Evolutionary conservation across 805 yeast species (phyloP).

Genomic region (Geotrichum ghanense): DNA sequence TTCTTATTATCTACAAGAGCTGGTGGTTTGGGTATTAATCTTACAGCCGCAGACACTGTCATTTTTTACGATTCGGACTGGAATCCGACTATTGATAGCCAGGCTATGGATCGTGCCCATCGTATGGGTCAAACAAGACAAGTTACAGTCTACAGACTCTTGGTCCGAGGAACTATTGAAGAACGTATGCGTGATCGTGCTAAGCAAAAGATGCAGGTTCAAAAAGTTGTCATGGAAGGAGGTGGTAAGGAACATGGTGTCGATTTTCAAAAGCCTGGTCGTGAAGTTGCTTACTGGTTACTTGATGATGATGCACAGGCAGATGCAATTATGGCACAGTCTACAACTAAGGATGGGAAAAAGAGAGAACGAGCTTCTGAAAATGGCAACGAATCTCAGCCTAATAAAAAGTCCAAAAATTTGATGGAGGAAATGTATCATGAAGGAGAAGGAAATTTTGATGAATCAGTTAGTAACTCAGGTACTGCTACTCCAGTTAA

Average conservation of each 20-base stretch:
- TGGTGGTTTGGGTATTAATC: conserved; percentile 88
- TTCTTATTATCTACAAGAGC: conserved; percentile 91
- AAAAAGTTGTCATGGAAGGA: conserved; percentile 98
- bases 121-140: conserved; percentile 95
- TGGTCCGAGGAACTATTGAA: conserved; percentile 88
- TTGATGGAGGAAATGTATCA: conserved; percentile 36
- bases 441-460: conserved; percentile 42
- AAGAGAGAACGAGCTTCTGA: conserved; percentile 3
- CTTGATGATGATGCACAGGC: conserved; percentile 39
- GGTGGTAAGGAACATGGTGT: conserved; percentile 15
- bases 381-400: conserved; percentile 2
- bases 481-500: neutral
- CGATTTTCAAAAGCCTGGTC: conserved; percentile 31
- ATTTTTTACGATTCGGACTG: conserved; percentile 88
- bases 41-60: conserved; percentile 91
- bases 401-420: neutral
- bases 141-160: conserved; percentile 88
- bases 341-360: conserved; percentile 8
- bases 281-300: conserved; percentile 49
- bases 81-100: conserved; percentile 93
- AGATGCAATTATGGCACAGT: conserved; percentile 12
- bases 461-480: conserved; percentile 13
- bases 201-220: conserved; percentile 96
- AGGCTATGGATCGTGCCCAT: conserved; percentile 94
- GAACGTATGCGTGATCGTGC: conserved; percentile 99